Evolutionary conservation across 2,329 filamentous ascomycete genomes (phyloP), one percentile per base, ranked within the genome.

Genomic region (Rhexocercosporidium sp.): DNA sequence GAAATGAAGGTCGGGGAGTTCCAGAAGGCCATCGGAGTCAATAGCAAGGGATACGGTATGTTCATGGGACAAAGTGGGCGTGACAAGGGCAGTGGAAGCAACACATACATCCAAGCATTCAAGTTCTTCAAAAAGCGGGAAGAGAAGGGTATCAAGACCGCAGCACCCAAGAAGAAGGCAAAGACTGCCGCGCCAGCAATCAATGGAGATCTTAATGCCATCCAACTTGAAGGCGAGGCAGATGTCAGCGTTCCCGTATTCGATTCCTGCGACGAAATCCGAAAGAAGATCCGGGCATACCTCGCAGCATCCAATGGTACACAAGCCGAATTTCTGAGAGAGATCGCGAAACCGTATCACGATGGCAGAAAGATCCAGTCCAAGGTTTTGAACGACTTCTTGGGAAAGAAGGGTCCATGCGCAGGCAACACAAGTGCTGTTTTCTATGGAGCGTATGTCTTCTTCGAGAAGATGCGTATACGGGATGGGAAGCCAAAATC

Each of bases 201-300:
- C 8, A 66, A 44, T 39, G 76, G 81, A 20, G 72, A 64, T 44
- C 54, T 66, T 2, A 49, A 54, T 39, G 76, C 70, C 18, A 75
- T 88, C 31, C 62, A 74, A 7, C 78, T 89, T 0, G 76, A 79
- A 0, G 82, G 83, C 16, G 86, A 89, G 75, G 81, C 80, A 0
- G 73, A 75, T 0, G 78, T 81, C 37, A 71, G 66, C 0, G 85
- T 88, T 5, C 76, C 78, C 0, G 77, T 90, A 37, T 89, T 79
- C 73, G 86, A 89, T 68, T 85, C 83, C 9, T 89, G 86, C 76
- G 83, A 89, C 70, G 84, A 86, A 60, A 74, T 89, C 20, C 83
- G 87, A 56, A 82, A 79, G 74, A 88, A 89, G 78, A 87, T 89
- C 71, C 80, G 79, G 29, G 81, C 81, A 0, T 78, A 85, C 67